Base-by-base conservation (phyloP, 2,329 filamentous ascomycete species). In the Aureobasidium sp. region DNA sequence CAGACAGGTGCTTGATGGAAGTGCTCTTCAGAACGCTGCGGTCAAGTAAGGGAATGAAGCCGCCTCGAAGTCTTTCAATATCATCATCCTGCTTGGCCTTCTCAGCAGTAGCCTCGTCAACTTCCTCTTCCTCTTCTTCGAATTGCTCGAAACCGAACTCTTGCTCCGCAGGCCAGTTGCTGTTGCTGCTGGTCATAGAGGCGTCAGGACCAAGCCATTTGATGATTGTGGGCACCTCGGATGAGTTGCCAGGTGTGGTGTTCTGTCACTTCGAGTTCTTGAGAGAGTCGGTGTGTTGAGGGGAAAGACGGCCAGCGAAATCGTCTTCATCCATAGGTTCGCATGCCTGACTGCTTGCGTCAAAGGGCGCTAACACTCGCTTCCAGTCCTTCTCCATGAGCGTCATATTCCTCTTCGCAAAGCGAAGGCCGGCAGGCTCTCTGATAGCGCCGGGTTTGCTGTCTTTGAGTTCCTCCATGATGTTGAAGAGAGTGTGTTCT, bases 401-500 rank as follows among this genome's bases (percentile, higher is more conserved):
- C n/a, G 10, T 55, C 50, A 64, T 43, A n/a, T 31, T 43, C 16
- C 6, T 18, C 29, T 25, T 42, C 16, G 59, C 47, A 4, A 8
- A 36, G 8, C 47, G 27, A 25, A 62, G 47, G 10, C 36, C 47
- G 31, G 42, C 31, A 8, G 59, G 59, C 18, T 53, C 25, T 18
- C 25, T 31, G 43, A 62, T 9, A 8, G 31, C 47, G 25, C 59
- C 16, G 5, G 58, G 33, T 6, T 36, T 53, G n/a, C 16, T 48
- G 16, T 60, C 56, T 23, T 62, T 47, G 16, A 54, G 25, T 2
- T 45, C 50, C 27, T 64, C 48, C 60, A 54, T 64, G n/a, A 94
- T 78, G 66, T 91, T 87, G 74, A 83, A 93, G 4, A 97, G 72
- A 0, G 89, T 94, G 18, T 88, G 85, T 61, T 87, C 82, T 67